phyloP scores from a whole-genome alignment of 257 asterid genomes.

The Petunia secreta region DNA sequence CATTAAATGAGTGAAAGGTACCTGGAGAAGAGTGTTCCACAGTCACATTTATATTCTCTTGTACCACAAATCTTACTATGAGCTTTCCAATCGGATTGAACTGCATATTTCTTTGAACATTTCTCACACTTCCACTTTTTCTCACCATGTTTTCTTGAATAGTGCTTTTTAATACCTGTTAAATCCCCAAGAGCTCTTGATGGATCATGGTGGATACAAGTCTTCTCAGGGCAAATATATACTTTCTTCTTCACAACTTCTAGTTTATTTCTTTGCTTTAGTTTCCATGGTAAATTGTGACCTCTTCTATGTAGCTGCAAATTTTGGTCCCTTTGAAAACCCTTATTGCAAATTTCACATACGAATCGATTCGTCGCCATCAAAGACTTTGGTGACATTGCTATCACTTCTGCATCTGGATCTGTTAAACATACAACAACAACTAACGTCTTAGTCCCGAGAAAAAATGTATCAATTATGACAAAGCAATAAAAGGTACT shows the following conservation, averaged over 20 bases:
- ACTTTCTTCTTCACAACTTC: conserved; percentile 33
- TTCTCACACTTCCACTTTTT: conserved; percentile 39
- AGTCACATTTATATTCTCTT: conserved; percentile 37
- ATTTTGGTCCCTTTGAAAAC: conserved; percentile 38
- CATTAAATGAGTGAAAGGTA: not conserved
- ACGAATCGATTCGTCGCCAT: conserved; percentile 37
- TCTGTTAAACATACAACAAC: conserved; percentile 18
- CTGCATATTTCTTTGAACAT: conserved; percentile 33
- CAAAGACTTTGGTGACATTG: conserved; percentile 33
- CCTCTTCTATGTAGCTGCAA: conserved; percentile 38
- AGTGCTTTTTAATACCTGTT: conserved; percentile 36
- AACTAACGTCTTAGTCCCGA: not conserved
- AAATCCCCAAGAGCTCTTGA: conserved; percentile 33
- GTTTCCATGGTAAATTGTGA: conserved; percentile 39
- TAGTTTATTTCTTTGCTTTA: conserved; percentile 31
- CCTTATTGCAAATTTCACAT: conserved; percentile 37
- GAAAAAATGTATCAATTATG: not conserved
- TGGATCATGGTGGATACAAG: conserved; percentile 36
- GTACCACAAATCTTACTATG: conserved; percentile 38
- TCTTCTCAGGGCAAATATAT: conserved; percentile 34
- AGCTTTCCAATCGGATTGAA: conserved; percentile 36
- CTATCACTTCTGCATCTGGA: conserved; percentile 40
- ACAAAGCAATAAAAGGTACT: not conserved
- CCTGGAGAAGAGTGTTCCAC: conserved; percentile 41
- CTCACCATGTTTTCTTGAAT: conserved; percentile 32